These are phyloP conservation scores for Gonapodya sp. DNA, from an alignment of 192 early-diverging fungal genomes.

Conservation along the genomic window DNA sequence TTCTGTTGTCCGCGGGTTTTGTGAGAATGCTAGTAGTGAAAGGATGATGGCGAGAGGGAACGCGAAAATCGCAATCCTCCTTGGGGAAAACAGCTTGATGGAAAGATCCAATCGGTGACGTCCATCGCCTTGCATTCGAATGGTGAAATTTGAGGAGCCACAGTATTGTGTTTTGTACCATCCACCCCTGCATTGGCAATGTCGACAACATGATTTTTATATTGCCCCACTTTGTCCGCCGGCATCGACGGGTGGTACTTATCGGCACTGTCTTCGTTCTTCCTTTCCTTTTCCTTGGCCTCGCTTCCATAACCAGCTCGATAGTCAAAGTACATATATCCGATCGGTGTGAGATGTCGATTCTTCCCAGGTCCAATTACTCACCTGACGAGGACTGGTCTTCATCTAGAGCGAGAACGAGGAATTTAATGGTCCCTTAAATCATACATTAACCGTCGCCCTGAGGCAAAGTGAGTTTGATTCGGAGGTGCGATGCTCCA, in stretches of 20 bases:
- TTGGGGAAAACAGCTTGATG: neutral
- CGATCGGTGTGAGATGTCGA: neutral
- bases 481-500: too few species aligned
- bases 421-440: neutral
- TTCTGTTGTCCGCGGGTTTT: neutral
- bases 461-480: too few species aligned
- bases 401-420: neutral
- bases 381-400: neutral
- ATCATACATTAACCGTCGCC: too few species aligned
- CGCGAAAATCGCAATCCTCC: neutral
- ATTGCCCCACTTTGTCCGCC: too few species aligned
- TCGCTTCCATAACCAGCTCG: neutral
- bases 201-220: too few species aligned
- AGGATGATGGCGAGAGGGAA: neutral
- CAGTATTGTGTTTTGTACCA: too few species aligned
- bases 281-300: neutral
- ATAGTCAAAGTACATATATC: too few species aligned
- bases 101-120: too few species aligned
- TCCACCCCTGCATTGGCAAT: too few species aligned
- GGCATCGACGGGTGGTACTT: neutral
- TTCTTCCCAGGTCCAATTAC: neutral
- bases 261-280: neutral
- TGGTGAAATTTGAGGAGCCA: too few species aligned
- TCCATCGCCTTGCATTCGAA: too few species aligned
- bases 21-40: neutral